Evolutionary conservation across 176 grass and related monocot genomes (phyloP), one percentile per base, ranked within the genome.

Genomic region (Neostapfia colusana): DNA sequence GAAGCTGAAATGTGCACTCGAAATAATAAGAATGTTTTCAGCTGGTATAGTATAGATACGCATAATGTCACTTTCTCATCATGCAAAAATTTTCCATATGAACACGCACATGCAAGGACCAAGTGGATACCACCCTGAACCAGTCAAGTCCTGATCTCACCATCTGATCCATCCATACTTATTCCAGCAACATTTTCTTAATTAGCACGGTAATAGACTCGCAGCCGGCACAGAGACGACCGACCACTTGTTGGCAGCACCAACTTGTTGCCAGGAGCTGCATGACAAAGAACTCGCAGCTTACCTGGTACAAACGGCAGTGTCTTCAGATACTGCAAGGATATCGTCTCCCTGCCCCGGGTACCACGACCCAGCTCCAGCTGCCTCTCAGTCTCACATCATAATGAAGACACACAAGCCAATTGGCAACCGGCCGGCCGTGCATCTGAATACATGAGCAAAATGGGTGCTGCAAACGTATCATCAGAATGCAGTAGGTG

Each of bases 91-190:
- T 24, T 50, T 65, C 12, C n/a, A 7, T 23, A 15, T 10, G 61
- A 67, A 15, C 51, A 49, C 15, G 61, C 24, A 67, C 41, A 35
- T 67, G 49, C 39, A 24, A 46, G 16, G 7, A n/a, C 20, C 3
- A 5, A 43, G 49, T 59, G 68, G 69, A 86, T 12, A 70, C 78
- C n/a, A n/a, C n/a, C n/a, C 78, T 50, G 56, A 76, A 75, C 44
- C 71, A 38, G 59, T 59, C 2, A 41, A 10, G 14, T 42, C 53
- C 35, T 39, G 20, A 74, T 41, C 70, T 8, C 11, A 17, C 1
- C 5, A 14, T 26, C 48, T 53, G 17, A 53, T n/a, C 36, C 10
- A 5, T n/a, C 25, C 28, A 8, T 8, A 3, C 36, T 41, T 40
- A 23, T 40, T 66, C 6, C 31, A 63, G 0, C 11, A 68, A 4